Conservation (phyloP, 169 alveolate species). For the Perkinsus marinus region DNA sequence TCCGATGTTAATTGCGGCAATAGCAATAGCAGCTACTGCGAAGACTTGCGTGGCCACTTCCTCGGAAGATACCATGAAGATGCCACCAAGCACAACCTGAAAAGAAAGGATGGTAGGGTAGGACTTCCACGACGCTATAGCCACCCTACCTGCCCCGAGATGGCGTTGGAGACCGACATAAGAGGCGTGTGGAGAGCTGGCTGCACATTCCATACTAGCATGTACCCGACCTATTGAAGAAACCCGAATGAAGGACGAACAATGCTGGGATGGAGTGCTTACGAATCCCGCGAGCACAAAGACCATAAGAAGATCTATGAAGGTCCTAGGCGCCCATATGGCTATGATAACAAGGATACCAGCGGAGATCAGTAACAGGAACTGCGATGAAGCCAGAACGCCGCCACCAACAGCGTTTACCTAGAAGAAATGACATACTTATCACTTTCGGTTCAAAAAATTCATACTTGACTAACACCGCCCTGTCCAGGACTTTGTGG, state of each 20-base stretch:
- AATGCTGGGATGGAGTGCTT: not conserved
- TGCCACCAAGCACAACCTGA: not conserved
- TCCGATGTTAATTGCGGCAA: slow-evolving; percentile 18
- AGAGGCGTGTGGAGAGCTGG: slow-evolving; percentile 78
- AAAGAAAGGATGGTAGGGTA: not conserved
- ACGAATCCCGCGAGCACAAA: not conserved
- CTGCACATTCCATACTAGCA: slow-evolving; percentile 65
- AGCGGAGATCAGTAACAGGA: not conserved
- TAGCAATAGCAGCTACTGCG: not conserved
- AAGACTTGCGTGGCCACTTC: not conserved
- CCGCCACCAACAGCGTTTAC: not conserved
- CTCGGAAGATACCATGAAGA: slow-evolving; percentile 5
- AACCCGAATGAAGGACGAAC: not conserved
- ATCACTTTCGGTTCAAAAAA: not conserved
- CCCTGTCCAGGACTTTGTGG: not conserved
- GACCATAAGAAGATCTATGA: not conserved
- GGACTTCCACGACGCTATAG: not conserved
- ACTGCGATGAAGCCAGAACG: not conserved
- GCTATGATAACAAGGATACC: not conserved
- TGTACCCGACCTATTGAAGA: slow-evolving; percentile 57
- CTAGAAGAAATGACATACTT: not conserved
- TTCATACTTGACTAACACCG: not conserved
- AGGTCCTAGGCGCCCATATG: not conserved
- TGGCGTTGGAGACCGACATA: slow-evolving; percentile 29
- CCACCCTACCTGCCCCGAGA: not conserved